Evolutionary conservation across 306 rosid species (phyloP).

Genomic region (Dryas alaskensis): DNA sequence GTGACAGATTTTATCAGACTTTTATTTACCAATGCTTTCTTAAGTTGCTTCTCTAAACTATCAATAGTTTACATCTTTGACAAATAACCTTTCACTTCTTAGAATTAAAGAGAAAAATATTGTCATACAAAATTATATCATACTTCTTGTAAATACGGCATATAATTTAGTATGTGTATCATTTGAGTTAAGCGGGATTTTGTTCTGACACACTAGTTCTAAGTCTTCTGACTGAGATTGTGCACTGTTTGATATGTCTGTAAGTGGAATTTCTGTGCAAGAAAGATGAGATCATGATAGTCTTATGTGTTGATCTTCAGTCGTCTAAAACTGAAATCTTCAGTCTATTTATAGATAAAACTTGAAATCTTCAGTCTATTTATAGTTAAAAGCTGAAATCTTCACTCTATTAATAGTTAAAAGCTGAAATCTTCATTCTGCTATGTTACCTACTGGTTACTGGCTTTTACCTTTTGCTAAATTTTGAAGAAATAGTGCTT

Average conservation of each 20-base stretch:
- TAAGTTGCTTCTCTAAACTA: not conserved
- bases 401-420: not conserved
- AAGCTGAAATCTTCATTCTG: not conserved
- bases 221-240: not conserved
- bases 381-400: not conserved
- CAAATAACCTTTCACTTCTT: not conserved
- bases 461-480: not conserved
- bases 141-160: not conserved
- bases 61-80: not conserved
- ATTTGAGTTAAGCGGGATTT: not conserved
- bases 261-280: not conserved
- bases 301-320: not conserved
- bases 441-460: not conserved
- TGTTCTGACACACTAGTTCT: not conserved
- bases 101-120: not conserved
- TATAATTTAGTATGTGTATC: not conserved
- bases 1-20: not conserved
- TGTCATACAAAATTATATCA: not conserved
- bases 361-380: not conserved
- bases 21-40: not conserved
- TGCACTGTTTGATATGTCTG: not conserved
- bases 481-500: not conserved
- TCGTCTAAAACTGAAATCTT: not conserved
- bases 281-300: not conserved
- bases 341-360: not conserved